Conservation (phyloP, 371 early-diverging fungal species). For the Apophysomyces trapeziformis region DNA sequence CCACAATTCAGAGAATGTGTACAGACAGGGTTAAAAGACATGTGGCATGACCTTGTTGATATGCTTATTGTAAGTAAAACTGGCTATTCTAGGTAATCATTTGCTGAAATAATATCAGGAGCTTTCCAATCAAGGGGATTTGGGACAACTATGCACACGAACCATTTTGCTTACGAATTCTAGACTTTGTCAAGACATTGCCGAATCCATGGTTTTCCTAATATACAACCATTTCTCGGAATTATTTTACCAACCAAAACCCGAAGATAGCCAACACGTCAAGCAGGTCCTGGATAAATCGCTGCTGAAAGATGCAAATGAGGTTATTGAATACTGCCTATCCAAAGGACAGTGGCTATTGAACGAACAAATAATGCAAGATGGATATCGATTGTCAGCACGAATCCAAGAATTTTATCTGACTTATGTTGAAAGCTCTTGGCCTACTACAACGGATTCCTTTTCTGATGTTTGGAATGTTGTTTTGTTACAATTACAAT, state of each 20-base stretch:
- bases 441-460: background rate
- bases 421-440: background rate
- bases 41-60: constrained; percentile 32
- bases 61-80: constrained; percentile 36
- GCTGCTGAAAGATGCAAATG: constrained; percentile 30
- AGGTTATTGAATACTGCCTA: constrained; percentile 30
- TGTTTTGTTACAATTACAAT: constrained; percentile 20
- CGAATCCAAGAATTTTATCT: constrained; percentile 32
- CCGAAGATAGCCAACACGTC: background rate
- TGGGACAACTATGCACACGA: constrained; percentile 5
- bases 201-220: constrained; percentile 44
- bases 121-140: background rate
- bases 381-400: constrained; percentile 31
- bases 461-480: constrained; percentile 36
- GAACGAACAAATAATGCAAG: constrained; percentile 40
- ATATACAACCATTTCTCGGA: constrained; percentile 30
- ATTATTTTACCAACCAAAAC: background rate
- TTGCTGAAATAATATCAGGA: background rate
- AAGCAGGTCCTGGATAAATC: constrained; percentile 19
- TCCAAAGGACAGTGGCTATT: constrained; percentile 37
- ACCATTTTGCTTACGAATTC: constrained; percentile 43
- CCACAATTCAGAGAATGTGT: constrained; percentile 6
- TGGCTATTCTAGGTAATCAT: background rate
- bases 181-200: constrained; percentile 55
- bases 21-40: constrained; percentile 27